These are phyloP conservation scores for Drechslerella dactyloides DNA, from an alignment of 2,329 filamentous ascomycete genomes.

Conservation along the genomic window DNA sequence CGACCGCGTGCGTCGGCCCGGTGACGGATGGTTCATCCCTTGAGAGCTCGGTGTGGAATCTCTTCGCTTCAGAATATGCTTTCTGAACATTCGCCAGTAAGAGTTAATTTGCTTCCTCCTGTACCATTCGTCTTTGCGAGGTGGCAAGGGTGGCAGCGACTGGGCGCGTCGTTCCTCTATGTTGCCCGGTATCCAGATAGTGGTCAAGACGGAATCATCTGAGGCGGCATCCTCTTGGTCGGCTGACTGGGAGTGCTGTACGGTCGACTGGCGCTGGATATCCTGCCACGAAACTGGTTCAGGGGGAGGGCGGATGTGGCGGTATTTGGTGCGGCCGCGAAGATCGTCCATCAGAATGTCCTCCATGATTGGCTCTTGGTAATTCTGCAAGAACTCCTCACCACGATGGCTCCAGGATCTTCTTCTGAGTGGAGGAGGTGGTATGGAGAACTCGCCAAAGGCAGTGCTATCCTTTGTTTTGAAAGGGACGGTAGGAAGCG, in stretches of 20 bases:
- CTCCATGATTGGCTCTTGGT: not conserved
- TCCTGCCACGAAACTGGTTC: not conserved
- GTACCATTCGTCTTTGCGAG: conserved; percentile 18
- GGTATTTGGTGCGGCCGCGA: not conserved
- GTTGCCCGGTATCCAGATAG: conserved; percentile 6
- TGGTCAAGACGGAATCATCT: not conserved
- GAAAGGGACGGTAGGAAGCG: not conserved
- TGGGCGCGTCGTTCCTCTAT: conserved; percentile 7
- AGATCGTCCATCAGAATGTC: not conserved
- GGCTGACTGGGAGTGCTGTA: not conserved
- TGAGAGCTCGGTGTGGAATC: conserved; percentile 15
- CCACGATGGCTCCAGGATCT: not conserved
- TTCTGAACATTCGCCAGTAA: conserved; percentile 7
- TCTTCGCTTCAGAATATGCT: not conserved
- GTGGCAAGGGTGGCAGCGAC: conserved; percentile 12
- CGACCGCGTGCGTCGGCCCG: no score
- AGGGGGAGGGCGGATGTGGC: not conserved
- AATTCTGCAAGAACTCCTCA: not conserved
- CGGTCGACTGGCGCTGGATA: not conserved
- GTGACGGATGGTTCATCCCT: not conserved
- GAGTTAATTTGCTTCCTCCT: not conserved
- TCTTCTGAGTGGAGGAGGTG: not conserved
- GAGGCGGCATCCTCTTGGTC: not conserved
- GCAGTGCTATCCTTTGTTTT: not conserved
- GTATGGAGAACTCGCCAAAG: not conserved